Base-by-base conservation (phyloP, 2,329 filamentous ascomycete species). In the Cladosporium sphaerospermum region DNA sequence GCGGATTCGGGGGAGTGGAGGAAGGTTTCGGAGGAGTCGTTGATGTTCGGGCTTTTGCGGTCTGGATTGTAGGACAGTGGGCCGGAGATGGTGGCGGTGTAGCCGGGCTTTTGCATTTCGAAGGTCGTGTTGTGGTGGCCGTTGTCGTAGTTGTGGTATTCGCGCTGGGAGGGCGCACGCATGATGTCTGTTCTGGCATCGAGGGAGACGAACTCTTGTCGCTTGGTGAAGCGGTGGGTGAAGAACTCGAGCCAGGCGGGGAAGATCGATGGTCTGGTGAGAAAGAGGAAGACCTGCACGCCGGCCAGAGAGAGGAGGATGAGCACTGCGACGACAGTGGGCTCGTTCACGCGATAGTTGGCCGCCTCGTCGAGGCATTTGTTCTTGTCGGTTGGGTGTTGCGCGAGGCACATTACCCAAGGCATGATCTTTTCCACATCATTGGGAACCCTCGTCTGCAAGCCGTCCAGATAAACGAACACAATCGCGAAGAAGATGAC, bases 401-500 rank as follows among this genome's bases (percentile, higher is more conserved):
- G 19, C 0, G 79, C 72, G n/a, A 99, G 76, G 64, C 93, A 99
- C 0, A 67, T 9, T 1, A 95, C 68, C 88, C 89, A 97, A 3
- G 78, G 75, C 34, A 71, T 56, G 2, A 85, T 81, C 23, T 81
- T 78, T 7, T 69, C 56, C 50, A 85, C 64, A 34, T 82, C 77
- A 37, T 79, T 77, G 16, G 79, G 71, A 3, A 80, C 78, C 49
- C 72, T 62, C 8, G 81, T 73, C 10, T 88, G 79, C 18, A 86
- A 80, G 61, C 85, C 85, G 70, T 95, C 88, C 65, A 96, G 81
- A 67, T 89, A 88, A 45, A 97, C 85, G 67, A 97, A 97, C 52
- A 96, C 80, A 43, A 96, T 77, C 2, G 91, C 85, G 71, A 97
- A 96, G 77, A 96, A 96, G 63, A 96, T 84, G 57, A 97, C 89